Base-by-base conservation (phyloP, 257 asterid genomes). In the Plantago ovata region DNA sequence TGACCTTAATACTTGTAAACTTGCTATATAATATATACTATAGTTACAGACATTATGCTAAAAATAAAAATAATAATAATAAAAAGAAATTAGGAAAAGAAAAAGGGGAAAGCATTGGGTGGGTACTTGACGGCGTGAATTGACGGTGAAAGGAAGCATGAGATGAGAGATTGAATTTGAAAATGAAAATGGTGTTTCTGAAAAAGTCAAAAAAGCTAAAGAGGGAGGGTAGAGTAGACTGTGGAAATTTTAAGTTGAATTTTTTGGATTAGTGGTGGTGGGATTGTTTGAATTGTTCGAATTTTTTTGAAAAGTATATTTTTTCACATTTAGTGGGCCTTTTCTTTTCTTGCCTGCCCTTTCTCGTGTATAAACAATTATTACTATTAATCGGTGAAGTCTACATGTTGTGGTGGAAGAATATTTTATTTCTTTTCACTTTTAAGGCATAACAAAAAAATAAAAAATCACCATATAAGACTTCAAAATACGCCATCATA, bases 151-250 rank as follows among this genome's bases (percentile, higher is more conserved):
- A 23, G 56, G 13, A 50, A 22, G 56, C n/a, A n/a, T n/a, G n/a
- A n/a, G n/a, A n/a, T n/a, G n/a, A n/a, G n/a, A n/a, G n/a, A n/a
- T n/a, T 21, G 38, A 36, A 50, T 19, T 50, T 10, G 13, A 50
- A 50, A 32, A 28, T 28, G 6, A 2, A 8, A 50, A 50, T n/a
- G n/a, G n/a, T n/a, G n/a, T 20, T 50, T 50, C 3, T 50, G 36
- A 4, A 49, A 28, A 50, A 50, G 56, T 50, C 56, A 50, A 50
- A 36, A 50, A 50, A 50, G 56, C 38, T 20, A 50, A 50, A 50
- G 11, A 3, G 6, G n/a, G n/a, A n/a, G n/a, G n/a, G n/a, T n/a
- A n/a, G 36, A 8, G 36, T 28, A 28, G 36, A 28, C 55, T 19
- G 36, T 49, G 36, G 53, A 49, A 11, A 13, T 3, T 19, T 45